Percentiles rank a stretch among this genome's conserved stretches.
phyloP scores from a whole-genome alignment of 495 filamentous ascomycete genomes.

The Elasticomyces elasticus region DNA sequence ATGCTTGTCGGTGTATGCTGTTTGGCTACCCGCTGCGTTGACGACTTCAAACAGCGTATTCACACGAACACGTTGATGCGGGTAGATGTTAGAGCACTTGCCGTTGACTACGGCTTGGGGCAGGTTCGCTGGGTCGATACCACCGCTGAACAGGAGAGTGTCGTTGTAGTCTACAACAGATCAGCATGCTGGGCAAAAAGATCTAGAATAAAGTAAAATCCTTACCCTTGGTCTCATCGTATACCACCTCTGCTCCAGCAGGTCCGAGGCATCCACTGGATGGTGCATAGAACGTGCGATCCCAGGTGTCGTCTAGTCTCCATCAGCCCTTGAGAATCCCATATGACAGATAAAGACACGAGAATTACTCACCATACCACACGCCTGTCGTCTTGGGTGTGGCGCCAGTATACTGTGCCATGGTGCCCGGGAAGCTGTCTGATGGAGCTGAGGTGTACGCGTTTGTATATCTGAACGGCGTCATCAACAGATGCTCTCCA shows the following conservation, averaged over 20 bases:
- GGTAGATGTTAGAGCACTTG: slow-evolving; percentile 22
- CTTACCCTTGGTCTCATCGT: neutral
- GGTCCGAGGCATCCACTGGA: slow-evolving; percentile 26
- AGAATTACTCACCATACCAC: too few relatives aligned
- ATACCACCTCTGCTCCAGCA: neutral
- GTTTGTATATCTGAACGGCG: slow-evolving; percentile 30
- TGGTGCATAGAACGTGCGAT: slow-evolving; percentile 27
- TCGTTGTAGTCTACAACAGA: too few relatives aligned
- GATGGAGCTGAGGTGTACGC: slow-evolving; percentile 26
- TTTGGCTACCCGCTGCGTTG: slow-evolving; percentile 22
- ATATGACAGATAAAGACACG: too few relatives aligned
- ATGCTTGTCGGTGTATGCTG: slow-evolving; percentile 36
- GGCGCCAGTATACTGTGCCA: slow-evolving; percentile 27
- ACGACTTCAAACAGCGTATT: slow-evolving; percentile 35
- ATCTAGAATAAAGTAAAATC: too few relatives aligned
- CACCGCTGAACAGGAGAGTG: neutral
- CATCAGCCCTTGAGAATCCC: too few relatives aligned
- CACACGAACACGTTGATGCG: slow-evolving; percentile 31
- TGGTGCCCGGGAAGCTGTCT: slow-evolving; percentile 32
- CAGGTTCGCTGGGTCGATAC: neutral
- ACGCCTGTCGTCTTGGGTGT: slow-evolving; percentile 30
- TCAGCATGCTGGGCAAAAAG: too few relatives aligned
- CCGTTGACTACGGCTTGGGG: too few relatives aligned
- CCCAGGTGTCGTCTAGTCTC: slow-evolving; percentile 32
- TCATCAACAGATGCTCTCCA: too few relatives aligned